Percentiles rank a stretch among this genome's conserved stretches.
phyloP scores from a whole-genome alignment of 768 basidiomycete genomes.

The Phaffia tasmanica region DNA sequence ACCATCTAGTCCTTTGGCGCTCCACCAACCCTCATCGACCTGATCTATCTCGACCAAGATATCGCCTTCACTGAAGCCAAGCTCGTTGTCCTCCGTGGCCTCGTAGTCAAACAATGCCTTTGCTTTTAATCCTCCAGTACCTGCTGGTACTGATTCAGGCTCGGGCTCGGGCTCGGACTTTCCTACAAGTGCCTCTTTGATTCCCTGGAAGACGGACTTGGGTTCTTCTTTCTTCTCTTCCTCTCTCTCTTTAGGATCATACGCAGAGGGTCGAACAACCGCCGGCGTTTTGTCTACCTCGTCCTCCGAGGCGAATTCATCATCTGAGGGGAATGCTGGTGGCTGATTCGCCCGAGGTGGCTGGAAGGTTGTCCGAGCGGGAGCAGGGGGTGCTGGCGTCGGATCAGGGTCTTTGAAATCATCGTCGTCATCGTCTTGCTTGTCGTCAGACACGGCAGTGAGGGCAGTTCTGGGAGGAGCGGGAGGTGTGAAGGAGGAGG shows the following conservation, averaged over 20 bases:
- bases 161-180: too few relatives aligned
- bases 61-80: conserved; percentile 37
- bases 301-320: conserved; percentile 5
- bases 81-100: conserved; percentile 69
- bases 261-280: neutral
- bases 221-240: too few relatives aligned
- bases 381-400: conserved; percentile 37
- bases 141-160: neutral
- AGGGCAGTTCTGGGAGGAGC: conserved; percentile 7
- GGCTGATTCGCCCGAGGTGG: conserved; percentile 1
- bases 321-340: conserved; percentile 5
- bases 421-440: conserved; percentile 37
- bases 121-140: conserved; percentile 51
- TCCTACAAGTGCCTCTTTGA: too few relatives aligned
- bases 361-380: neutral
- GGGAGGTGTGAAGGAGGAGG: neutral
- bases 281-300: neutral
- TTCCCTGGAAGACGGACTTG: too few relatives aligned
- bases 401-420: conserved; percentile 36
- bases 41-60: conserved; percentile 64
- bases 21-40: conserved; percentile 83
- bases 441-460: conserved; percentile 31
- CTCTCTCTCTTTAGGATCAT: too few relatives aligned
- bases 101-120: conserved; percentile 73
- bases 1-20: conserved; percentile 57